These are phyloP conservation scores for Xylariaceae sp. DNA, from an alignment of 2,329 filamentous ascomycete genomes.

Conservation along the genomic window DNA sequence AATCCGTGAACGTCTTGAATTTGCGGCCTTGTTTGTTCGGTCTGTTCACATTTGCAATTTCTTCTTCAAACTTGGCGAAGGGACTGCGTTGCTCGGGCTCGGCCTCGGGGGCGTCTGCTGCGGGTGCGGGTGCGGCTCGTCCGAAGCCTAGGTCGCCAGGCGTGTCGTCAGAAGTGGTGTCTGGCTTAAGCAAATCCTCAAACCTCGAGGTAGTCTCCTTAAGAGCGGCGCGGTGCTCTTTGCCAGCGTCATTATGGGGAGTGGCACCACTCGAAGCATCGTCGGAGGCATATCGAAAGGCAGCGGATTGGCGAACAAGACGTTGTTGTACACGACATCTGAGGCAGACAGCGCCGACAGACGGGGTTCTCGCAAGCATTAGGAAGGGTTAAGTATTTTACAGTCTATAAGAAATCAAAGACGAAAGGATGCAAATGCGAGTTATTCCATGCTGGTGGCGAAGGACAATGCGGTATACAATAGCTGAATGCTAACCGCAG, in stretches of 20 bases:
- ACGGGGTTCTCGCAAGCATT: constrained; percentile 36
- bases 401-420: too few species aligned
- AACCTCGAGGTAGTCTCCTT: background rate
- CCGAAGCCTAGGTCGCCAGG: too few species aligned
- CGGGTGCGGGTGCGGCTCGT: too few species aligned
- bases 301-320: constrained; percentile 24
- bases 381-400: constrained; percentile 11
- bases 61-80: too few species aligned
- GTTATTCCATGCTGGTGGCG: too few species aligned
- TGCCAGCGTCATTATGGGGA: background rate
- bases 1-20: constrained; percentile 6
- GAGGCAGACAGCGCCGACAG: constrained; percentile 38
- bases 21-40: background rate
- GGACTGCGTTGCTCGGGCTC: too few species aligned
- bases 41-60: too few species aligned
- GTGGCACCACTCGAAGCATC: constrained; percentile 2
- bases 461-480: too few species aligned
- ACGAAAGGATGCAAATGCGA: too few species aligned
- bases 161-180: too few species aligned
- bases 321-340: constrained; percentile 34
- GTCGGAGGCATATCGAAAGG: constrained; percentile 7
- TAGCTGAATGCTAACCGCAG: too few species aligned
- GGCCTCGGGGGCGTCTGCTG: too few species aligned
- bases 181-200: background rate
- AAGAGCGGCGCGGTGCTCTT: background rate